phyloP scores from a whole-genome alignment of 768 basidiomycete genomes.

The Collybiopsis confluens region DNA sequence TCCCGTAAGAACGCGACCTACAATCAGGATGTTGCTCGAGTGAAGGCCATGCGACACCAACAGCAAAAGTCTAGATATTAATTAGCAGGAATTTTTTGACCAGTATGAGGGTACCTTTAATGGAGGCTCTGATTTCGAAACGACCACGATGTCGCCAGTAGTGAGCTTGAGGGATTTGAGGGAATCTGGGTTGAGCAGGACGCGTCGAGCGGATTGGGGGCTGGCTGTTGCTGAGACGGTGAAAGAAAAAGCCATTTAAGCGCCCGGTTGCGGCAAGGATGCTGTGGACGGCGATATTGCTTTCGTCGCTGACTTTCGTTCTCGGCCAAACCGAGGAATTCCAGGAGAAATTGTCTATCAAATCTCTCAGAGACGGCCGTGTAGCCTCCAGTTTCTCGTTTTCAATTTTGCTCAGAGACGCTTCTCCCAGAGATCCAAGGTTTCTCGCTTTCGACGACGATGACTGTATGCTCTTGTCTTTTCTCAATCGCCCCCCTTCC shows the following conservation, averaged over 20 bases:
- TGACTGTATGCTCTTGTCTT: conserved; percentile 27
- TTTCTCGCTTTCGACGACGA: conserved; percentile 42
- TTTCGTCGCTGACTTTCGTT: neutral
- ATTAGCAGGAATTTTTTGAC: conserved; percentile 1
- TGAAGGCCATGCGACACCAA: conserved; percentile 79
- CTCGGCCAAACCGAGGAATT: conserved; percentile 36
- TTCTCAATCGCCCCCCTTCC: conserved; percentile 3
- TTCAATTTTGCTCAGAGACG: conserved; percentile 53
- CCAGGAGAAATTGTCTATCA: conserved; percentile 39
- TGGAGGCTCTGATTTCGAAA: conserved; percentile 27
- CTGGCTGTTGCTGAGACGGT: conserved; percentile 10
- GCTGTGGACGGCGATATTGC: neutral
- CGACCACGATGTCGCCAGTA: conserved; percentile 65
- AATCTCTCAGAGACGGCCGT: conserved; percentile 74
- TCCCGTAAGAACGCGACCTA: conserved; percentile 17
- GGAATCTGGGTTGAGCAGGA: conserved; percentile 59
- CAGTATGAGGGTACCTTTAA: conserved; percentile 3
- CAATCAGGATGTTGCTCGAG: conserved; percentile 54
- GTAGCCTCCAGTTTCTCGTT: conserved; percentile 81
- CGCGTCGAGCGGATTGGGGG: conserved; percentile 55
- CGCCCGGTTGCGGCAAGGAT: neutral
- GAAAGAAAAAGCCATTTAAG: conserved; percentile 2
- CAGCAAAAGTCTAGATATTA: conserved; percentile 48
- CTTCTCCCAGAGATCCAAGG: conserved; percentile 51
- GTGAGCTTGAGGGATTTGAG: conserved; percentile 57